Conservation (phyloP, 2,329 filamentous ascomycete species). For the Clarireedia hainanense region DNA sequence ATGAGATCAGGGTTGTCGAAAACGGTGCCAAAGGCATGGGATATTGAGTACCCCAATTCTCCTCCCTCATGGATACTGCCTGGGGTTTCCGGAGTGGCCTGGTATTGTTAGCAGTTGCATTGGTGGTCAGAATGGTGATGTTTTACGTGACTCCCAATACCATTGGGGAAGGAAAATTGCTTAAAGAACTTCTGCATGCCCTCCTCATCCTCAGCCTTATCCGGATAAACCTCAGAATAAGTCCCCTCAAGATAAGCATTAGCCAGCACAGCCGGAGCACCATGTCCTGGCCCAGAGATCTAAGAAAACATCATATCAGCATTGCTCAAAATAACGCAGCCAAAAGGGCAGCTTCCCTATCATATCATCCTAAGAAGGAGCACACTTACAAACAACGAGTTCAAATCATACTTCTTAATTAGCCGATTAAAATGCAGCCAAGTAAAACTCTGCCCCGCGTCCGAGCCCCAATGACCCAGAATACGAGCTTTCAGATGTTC, state of each 20-base stretch:
- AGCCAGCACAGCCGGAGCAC: conserved; percentile 67
- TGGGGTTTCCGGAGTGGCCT: conserved; percentile 72
- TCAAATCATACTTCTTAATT: conserved; percentile 71
- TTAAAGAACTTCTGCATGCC: conserved; percentile 74
- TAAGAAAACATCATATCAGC: conserved; percentile 75
- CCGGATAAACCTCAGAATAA: conserved; percentile 70
- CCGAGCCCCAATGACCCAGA: conserved; percentile 72
- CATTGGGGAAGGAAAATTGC: conserved; percentile 74
- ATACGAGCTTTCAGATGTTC: conserved; percentile 66
- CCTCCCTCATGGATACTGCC: conserved; percentile 73
- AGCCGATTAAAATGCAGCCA: conserved; percentile 78
- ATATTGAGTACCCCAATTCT: conserved; percentile 74
- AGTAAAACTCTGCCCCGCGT: conserved; percentile 73
- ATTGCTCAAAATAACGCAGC: conserved; percentile 75
- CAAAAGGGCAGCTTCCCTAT: conserved; percentile 45
- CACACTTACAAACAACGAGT: conserved; percentile 49
- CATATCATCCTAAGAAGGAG: too few species aligned
- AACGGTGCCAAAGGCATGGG: conserved; percentile 69
- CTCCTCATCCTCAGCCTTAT: conserved; percentile 59
- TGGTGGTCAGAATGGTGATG: too few species aligned
- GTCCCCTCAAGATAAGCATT: conserved; percentile 72
- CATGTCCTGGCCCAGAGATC: conserved; percentile 70
- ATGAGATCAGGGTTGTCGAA: conserved; percentile 71
- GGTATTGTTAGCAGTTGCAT: conserved; percentile 35
- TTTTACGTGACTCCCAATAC: conserved; percentile 44